Evolutionary conservation across 1,139 yeast genomes (phyloP), one percentile per base, ranked within the genome.

Genomic region (Zygoascus sp.): DNA sequence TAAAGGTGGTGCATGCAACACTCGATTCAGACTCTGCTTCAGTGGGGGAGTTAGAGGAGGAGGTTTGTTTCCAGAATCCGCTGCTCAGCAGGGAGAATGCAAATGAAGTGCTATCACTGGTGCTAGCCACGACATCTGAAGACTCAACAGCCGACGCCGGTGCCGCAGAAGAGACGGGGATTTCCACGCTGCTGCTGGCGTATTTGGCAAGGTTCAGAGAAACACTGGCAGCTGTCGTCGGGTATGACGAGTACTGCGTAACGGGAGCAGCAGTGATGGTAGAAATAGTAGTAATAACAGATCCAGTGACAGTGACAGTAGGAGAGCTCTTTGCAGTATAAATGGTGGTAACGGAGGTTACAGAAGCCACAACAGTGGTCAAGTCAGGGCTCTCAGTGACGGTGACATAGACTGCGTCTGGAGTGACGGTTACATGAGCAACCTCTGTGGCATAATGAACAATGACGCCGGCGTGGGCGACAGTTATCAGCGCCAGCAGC

Each of bases 261-360:
- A 65, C 68, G 6, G 66, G 67, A 30, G 64, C 53, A 2, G 54
- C 52, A 32, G 59, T 56, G 17, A 58, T 52, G 30, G 60, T 51
- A 7, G 60, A 42, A 32, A 66, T 54, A n/a, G 57, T 52, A 5
- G 66, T 61, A 36, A 58, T 48, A 16, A 62, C 50, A 1, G 61
- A 53, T 7, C 67, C 65, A 6, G 60, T 44, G 35, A 46, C 41
- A 10, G 50, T 47, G 21, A 56, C 52, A 23, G 56, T 57, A 23
- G 58, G 62, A 17, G 57, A 51, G 21, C 65, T 56, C 5, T 66
- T 55, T 6, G 59, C 59, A 20, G 50, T 49, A 48, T 58, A 61
- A 6, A 65, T 51, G 6, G 69, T 63, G 2, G 60, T 56, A 1
- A 62, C 58, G 2, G 52, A 55, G 42, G 58, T 54, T 13, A 58